Evolutionary conservation across 306 rosid genomes (phyloP).

Genomic region (Senna siamea): DNA sequence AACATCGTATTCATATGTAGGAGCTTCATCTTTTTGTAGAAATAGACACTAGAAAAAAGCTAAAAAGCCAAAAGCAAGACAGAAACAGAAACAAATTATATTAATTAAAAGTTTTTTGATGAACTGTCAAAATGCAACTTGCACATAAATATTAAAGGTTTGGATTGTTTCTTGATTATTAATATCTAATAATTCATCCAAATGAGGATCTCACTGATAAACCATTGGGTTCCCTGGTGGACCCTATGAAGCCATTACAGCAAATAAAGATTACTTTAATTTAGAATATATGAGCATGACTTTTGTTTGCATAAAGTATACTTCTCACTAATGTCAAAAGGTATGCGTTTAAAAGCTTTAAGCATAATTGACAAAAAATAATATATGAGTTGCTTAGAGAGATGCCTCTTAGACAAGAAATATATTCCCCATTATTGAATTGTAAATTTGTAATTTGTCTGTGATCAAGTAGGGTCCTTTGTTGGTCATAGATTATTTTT

Average conservation of each 20-base stretch:
- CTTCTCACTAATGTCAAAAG: slow-evolving; percentile 33
- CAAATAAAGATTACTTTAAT: slow-evolving; percentile 18
- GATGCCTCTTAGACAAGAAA: slow-evolving; percentile 30
- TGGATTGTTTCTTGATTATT: background rate
- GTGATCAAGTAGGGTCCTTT: background rate
- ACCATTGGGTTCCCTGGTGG: slow-evolving; percentile 15
- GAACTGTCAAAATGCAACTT: slow-evolving; percentile 35
- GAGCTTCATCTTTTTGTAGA: background rate
- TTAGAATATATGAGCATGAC: slow-evolving; percentile 15
- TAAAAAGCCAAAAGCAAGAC: background rate
- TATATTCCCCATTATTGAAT: slow-evolving; percentile 34
- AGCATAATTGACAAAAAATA: background rate
- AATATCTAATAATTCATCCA: slow-evolving; percentile 4
- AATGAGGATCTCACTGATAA: background rate
- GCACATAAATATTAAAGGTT: background rate
- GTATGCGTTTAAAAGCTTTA: background rate
- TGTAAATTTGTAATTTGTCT: background rate
- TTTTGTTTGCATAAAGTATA: slow-evolving; percentile 22
- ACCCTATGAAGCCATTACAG: slow-evolving; percentile 10
- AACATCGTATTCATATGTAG: too few species aligned
- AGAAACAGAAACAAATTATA: background rate
- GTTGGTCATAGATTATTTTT: too few species aligned
- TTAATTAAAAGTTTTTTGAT: background rate
- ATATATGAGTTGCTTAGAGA: background rate
- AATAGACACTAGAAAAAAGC: background rate